A percentile compares a stretch with the other conserved stretches of the same genome.
Evolutionary conservation across 345 rosid genomes (phyloP).

Genomic region (Cardamine occulta): DNA sequence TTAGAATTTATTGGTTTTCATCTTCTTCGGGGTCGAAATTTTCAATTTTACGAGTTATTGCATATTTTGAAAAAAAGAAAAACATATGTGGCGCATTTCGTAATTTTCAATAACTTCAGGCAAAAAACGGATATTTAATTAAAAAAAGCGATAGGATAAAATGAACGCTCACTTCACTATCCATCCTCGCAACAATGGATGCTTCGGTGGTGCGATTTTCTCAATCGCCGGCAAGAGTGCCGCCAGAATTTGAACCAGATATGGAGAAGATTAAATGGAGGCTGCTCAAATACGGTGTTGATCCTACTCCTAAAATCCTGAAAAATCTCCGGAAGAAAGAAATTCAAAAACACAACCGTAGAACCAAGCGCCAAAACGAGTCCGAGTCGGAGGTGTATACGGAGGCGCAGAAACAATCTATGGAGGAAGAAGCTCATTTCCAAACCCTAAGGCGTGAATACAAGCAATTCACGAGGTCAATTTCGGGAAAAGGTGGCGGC

Average conservation of each 20-base stretch:
- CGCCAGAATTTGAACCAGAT: constrained; percentile 57
- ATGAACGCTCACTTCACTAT: not conserved
- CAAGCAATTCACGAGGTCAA: constrained; percentile 58
- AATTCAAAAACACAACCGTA: constrained; percentile 80
- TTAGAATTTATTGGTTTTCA: constrained; percentile 38
- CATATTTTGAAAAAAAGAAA: not conserved
- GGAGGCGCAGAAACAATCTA: constrained; percentile 50
- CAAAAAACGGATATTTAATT: not conserved
- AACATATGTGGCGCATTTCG: not conserved
- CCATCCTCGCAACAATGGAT: constrained; percentile 51
- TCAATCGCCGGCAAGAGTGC: constrained; percentile 34
- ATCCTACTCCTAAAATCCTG: constrained; percentile 76
- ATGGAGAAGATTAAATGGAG: constrained; percentile 60
- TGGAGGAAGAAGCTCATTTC: constrained; percentile 60
- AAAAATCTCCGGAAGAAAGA: constrained; percentile 74
- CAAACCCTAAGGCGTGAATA: constrained; percentile 61
- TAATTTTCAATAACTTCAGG: not conserved
- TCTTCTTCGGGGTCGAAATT: constrained; percentile 14
- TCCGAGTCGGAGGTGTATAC: constrained; percentile 49
- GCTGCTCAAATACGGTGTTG: constrained; percentile 60
- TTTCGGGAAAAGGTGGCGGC: constrained; percentile 34
- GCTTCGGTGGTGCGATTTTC: constrained; percentile 50
- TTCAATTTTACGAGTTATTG: constrained; percentile 17
- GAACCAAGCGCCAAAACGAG: constrained; percentile 46
- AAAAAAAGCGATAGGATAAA: constrained; percentile 22